phyloP scores from a whole-genome alignment of 768 basidiomycete genomes.

The Jaapia argillacea region DNA sequence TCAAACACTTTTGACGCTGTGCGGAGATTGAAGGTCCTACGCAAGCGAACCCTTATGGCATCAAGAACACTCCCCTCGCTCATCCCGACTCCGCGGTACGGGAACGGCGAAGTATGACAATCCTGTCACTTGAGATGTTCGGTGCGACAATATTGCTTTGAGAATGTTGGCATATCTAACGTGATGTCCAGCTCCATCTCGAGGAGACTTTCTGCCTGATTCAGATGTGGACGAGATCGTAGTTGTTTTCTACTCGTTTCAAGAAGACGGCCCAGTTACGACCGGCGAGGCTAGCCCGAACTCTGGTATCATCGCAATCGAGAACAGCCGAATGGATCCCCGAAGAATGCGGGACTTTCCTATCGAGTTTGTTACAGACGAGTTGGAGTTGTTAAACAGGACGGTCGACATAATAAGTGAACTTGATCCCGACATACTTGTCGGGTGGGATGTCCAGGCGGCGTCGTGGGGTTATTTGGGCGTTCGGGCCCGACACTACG shows the following conservation, averaged over 20 bases:
- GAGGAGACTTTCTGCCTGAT: slow-evolving; percentile 49
- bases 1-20: no score
- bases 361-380: slow-evolving; percentile 48
- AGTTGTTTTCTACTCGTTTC: slow-evolving; percentile 68
- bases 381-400: slow-evolving; percentile 74
- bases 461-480: slow-evolving; percentile 87
- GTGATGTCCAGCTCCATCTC: slow-evolving; percentile 41
- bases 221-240: slow-evolving; percentile 54
- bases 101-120: slow-evolving; percentile 64
- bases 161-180: background rate
- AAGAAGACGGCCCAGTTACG: slow-evolving; percentile 27
- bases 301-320: slow-evolving; percentile 47
- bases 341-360: slow-evolving; percentile 32
- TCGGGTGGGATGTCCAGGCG: slow-evolving; percentile 87
- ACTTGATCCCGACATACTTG: slow-evolving; percentile 85
- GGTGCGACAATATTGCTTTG: slow-evolving; percentile 36
- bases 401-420: slow-evolving; percentile 64
- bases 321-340: slow-evolving; percentile 25
- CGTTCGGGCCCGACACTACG: slow-evolving; percentile 51
- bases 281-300: slow-evolving; percentile 26
- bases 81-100: no score
- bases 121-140: slow-evolving; percentile 79
- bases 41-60: slow-evolving; percentile 59
- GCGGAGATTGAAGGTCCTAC: slow-evolving; percentile 79
- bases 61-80: slow-evolving; percentile 54